These are phyloP conservation scores for Mycena crocata DNA, from an alignment of 768 basidiomycete genomes.

Conservation along the genomic window DNA sequence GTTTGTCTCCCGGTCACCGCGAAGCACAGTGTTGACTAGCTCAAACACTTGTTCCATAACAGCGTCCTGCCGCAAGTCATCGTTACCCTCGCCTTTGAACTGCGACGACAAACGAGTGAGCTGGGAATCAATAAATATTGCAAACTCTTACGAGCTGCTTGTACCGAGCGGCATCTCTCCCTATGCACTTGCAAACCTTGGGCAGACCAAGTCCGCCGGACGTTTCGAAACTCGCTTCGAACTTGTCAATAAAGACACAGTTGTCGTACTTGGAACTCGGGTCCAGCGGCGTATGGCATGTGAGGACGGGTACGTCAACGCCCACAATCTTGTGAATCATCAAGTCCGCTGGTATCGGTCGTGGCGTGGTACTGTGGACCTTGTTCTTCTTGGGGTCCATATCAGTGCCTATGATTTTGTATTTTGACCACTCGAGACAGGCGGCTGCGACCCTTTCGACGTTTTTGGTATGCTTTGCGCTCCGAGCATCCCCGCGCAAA, in stretches of 20 bases:
- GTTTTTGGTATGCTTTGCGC: constrained; percentile 55
- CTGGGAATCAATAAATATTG: background rate
- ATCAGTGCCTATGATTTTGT: constrained; percentile 54
- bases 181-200: constrained; percentile 81
- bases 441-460: constrained; percentile 73
- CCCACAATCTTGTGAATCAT: constrained; percentile 62
- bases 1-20: constrained; percentile 78
- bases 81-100: constrained; percentile 93
- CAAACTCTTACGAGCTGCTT: constrained; percentile 78
- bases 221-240: constrained; percentile 65
- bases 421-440: constrained; percentile 80
- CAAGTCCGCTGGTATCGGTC: constrained; percentile 57
- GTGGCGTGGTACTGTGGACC: constrained; percentile 37
- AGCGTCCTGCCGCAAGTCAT: constrained; percentile 96
- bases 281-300: constrained; percentile 76
- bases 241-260: constrained; percentile 77
- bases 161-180: constrained; percentile 71
- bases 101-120: constrained; percentile 42
- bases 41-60: constrained; percentile 99
- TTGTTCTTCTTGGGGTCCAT: constrained; percentile 34
- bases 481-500: constrained; percentile 55
- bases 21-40: constrained; percentile 84
- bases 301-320: constrained; percentile 87
- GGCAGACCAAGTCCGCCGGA: constrained; percentile 88
- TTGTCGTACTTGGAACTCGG: constrained; percentile 72